Conservation (phyloP, 371 early-diverging fungal genomes). For the Coemansia sp. region DNA sequence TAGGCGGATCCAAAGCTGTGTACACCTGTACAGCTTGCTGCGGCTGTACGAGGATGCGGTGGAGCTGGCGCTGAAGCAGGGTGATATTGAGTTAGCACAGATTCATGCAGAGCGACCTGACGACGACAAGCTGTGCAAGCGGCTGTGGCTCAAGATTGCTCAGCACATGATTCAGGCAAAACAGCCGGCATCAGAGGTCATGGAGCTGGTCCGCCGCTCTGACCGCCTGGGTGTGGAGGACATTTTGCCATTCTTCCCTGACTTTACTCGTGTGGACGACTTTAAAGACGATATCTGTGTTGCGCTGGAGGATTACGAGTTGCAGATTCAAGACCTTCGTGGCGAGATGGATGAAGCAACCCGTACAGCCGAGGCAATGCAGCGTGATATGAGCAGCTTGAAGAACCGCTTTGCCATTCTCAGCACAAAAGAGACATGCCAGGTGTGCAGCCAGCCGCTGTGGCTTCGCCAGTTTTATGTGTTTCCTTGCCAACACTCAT, state of each 20-base stretch:
- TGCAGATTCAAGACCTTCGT: conserved; percentile 75
- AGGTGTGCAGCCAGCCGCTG: conserved; percentile 71
- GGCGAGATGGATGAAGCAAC: conserved; percentile 90
- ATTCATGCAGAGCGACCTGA: conserved; percentile 88
- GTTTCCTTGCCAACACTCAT: conserved; percentile 93
- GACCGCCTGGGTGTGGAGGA: conserved; percentile 90
- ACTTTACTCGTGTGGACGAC: conserved; percentile 90
- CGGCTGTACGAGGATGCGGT: conserved; percentile 87
- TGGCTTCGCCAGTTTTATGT: conserved; percentile 81
- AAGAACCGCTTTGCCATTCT: conserved; percentile 77
- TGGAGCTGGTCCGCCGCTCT: conserved; percentile 74
- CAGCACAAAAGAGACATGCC: conserved; percentile 76
- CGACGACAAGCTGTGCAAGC: conserved; percentile 74
- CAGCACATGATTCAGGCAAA: conserved; percentile 75
- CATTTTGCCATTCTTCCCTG: conserved; percentile 92
- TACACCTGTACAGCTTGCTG: conserved; percentile 80
- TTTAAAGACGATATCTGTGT: conserved; percentile 87
- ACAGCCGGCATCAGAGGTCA: conserved; percentile 82
- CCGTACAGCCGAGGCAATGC: conserved; percentile 76
- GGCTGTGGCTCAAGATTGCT: conserved; percentile 90
- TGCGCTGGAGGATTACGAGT: conserved; percentile 83
- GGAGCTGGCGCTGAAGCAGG: conserved; percentile 73
- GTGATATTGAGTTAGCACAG: conserved; percentile 82
- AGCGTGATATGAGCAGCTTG: conserved; percentile 74
- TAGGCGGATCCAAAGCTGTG: conserved; percentile 72